Evolutionary conservation across 1,284 basidiomycete genomes (phyloP).

Genomic region (Trametes hirsuta): DNA sequence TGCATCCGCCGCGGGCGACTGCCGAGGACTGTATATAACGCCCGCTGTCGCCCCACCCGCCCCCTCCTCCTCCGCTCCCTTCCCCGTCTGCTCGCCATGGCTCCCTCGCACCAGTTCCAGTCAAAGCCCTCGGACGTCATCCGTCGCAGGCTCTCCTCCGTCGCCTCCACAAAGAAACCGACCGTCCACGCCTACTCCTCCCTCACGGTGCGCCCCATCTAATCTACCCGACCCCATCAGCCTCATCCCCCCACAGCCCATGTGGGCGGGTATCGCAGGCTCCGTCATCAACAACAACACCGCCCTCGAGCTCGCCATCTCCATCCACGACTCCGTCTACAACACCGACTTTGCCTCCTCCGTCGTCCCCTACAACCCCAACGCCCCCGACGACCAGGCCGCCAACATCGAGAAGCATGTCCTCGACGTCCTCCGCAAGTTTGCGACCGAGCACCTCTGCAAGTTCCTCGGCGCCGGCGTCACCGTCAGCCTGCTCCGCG

Average conservation of each 20-base stretch:
- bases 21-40: constrained; percentile 20
- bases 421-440: constrained; percentile 63
- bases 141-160: constrained; percentile 68
- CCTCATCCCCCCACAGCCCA: constrained; percentile 51
- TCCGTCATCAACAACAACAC: constrained; percentile 57
- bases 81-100: constrained; percentile 41
- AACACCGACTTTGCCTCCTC: constrained; percentile 71
- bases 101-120: constrained; percentile 50
- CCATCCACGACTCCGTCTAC: constrained; percentile 81
- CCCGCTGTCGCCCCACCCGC: constrained; percentile 19
- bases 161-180: constrained; percentile 50
- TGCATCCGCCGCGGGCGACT: no score
- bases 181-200: constrained; percentile 58
- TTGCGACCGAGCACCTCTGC: constrained; percentile 74
- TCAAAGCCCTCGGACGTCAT: constrained; percentile 64
- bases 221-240: constrained; percentile 21
- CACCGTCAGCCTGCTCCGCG: constrained; percentile 50
- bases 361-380: constrained; percentile 51
- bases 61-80: constrained; percentile 8
- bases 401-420: constrained; percentile 64
- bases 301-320: constrained; percentile 70
- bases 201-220: constrained; percentile 53
- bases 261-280: constrained; percentile 83
- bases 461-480: constrained; percentile 77
- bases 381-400: constrained; percentile 53